Evolutionary conservation across 1,139 yeast genomes (phyloP), one percentile per base, ranked within the genome.

Genomic region (Zygosaccharomyces sapae): DNA sequence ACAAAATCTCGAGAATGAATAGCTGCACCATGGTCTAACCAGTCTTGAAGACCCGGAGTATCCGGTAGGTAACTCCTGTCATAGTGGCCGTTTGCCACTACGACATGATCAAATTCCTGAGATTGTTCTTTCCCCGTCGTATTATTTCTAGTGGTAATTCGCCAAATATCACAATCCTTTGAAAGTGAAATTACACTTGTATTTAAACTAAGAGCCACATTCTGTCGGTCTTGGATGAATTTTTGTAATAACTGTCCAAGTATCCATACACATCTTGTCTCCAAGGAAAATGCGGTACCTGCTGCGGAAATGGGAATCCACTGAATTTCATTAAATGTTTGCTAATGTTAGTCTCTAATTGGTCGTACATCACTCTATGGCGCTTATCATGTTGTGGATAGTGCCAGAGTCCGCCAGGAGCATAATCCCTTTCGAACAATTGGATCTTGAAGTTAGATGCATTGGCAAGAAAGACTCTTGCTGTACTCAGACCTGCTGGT

Each of bases 1-100:
- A 82, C 72, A 63, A 76, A 86, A 25, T 75, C 67, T 57, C 79
- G 81, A 13, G 89, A 73, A 64, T 86, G 94, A 18, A 71, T 60
- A 2, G 84, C 68, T 5, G 73, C 62, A 2, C 70, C 73, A 1
- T 85, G 82, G 51, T 65, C 70, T 25, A 65, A 61, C 76, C 80
- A 82, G 41, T 65, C 66, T 1, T 53, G 55, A 38, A 75, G 59
- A 0, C 80, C 80, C 2, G 70, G 65, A 3, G 74, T 71, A 16
- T 54, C 68, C 1, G 83, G 83, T 33, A 76, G 66, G 45, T 57
- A 68, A 1, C 83, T 83, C 3, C 72, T 71, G 20, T 74, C 72
- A 57, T 76, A 79, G 56, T 79, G 83, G 13, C 84, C 84, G 39
- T 74, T 72, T 1, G 81, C 76, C 8, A 77, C 64, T 3, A 78